These are phyloP conservation scores for Chytridium lagenaria DNA, from an alignment of 371 early-diverging fungal species.

Conservation along the genomic window DNA sequence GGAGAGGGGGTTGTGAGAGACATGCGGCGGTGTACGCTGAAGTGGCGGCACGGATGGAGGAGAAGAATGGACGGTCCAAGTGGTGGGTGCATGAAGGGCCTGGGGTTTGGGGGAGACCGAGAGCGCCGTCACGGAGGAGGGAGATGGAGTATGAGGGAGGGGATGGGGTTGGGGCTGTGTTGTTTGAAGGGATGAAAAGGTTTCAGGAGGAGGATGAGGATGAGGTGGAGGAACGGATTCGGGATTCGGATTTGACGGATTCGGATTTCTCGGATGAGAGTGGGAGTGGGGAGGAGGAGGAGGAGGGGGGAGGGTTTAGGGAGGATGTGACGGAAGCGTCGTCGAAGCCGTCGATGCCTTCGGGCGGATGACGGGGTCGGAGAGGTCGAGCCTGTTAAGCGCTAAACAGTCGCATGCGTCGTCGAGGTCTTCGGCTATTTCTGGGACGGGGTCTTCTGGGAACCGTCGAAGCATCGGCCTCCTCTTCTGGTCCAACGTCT, in stretches of 20 bases:
- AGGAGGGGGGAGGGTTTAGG: background rate
- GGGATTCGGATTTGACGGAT: conserved; percentile 23
- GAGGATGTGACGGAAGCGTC: background rate
- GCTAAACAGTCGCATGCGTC: background rate
- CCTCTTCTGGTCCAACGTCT: background rate
- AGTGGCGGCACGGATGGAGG: conserved; percentile 15
- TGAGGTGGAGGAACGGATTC: conserved; percentile 13
- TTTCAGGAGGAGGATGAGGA: background rate
- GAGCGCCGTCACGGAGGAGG: background rate
- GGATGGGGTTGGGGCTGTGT: background rate
- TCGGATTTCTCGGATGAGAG: conserved; percentile 21
- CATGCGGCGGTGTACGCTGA: conserved; percentile 20
- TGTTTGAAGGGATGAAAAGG: background rate
- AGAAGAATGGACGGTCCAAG: background rate
- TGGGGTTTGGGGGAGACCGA: conserved; percentile 19
- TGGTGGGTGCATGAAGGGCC: conserved; percentile 8
- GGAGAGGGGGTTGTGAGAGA: conserved; percentile 18
- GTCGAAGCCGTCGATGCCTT: background rate
- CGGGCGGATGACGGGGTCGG: background rate
- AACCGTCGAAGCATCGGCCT: too few relatives aligned
- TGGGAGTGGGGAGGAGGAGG: conserved; percentile 10
- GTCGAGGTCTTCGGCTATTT: background rate
- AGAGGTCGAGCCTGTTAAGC: background rate
- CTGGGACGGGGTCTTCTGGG: background rate
- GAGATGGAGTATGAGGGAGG: background rate